Conservation (phyloP, 1,284 basidiomycete genomes). For the Naganishia sp. region DNA sequence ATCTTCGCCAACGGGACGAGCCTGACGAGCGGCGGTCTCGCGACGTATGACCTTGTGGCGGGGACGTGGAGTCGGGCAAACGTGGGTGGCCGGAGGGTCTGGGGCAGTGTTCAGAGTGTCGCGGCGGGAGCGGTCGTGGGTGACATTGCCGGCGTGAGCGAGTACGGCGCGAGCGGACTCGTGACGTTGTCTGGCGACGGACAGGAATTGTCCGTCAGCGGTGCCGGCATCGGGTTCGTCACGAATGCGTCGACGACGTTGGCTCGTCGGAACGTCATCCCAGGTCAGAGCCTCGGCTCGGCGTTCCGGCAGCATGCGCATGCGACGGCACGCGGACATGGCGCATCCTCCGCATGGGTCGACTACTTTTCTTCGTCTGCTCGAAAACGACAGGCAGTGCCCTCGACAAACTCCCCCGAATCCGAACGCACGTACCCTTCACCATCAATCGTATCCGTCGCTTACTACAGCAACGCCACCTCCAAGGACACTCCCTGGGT, state of each 20-base stretch:
- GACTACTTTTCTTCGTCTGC: constrained; percentile 40
- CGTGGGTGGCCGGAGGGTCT: neutral
- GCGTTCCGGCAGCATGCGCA: neutral
- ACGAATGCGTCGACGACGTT: constrained; percentile 36
- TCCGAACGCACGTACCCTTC: constrained; percentile 40
- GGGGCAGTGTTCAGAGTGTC: constrained; percentile 6
- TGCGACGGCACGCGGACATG: neutral
- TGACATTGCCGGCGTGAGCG: constrained; percentile 51
- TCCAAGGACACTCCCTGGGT: constrained; percentile 63
- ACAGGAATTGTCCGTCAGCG: constrained; percentile 33
- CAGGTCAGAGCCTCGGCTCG: neutral
- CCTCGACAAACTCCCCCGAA: constrained; percentile 48
- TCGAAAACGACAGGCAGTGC: constrained; percentile 28
- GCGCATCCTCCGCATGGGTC: constrained; percentile 52
- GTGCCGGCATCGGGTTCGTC: constrained; percentile 25
- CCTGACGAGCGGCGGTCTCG: constrained; percentile 15
- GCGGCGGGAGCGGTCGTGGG: constrained; percentile 53
- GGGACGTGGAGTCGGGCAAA: neutral
- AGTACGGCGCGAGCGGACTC: constrained; percentile 53
- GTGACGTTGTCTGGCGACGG: constrained; percentile 51
- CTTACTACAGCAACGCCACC: constrained; percentile 83
- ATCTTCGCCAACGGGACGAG: constrained; percentile 17
- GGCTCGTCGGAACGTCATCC: too few species aligned
- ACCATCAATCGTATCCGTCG: constrained; percentile 79
- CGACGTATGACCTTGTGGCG: constrained; percentile 10